Evolutionary conservation across 1,284 basidiomycete species (phyloP), one percentile per base, ranked within the genome.

Genomic region (Rhodotorula sp.): DNA sequence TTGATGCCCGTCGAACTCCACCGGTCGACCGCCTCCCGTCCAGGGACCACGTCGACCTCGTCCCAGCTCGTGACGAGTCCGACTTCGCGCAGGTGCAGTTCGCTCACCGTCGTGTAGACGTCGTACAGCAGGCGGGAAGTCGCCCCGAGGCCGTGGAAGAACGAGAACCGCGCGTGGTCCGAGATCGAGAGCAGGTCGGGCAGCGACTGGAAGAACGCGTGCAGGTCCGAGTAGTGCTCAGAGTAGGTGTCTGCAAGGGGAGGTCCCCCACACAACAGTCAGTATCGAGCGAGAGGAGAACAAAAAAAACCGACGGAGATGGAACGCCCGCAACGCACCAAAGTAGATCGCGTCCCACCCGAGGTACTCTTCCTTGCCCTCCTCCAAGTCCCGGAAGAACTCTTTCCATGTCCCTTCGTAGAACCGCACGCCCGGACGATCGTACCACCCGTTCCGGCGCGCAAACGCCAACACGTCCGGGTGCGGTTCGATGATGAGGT

Each of bases 111-210:
- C 1, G 91, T 93, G 78, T 93, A 95, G 7, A 98, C 91, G 77
- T 97, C 93, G 81, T 97, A 97, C 56, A 77, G 67, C 28, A 65
- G 31, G 50, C 70, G 66, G 0, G 65, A 71, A 15, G 94, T 98
- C 31, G 93, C 95, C 23, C 92, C 97, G 1, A 99, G 85, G 7
- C 95, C 95, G 80, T 99, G 93, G 86, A 98, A 99, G 83, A 98
- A 99, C 69, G 93, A 90, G 80, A 95, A 93, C n/a, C 80, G 80
- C 5, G 88, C 84, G 14, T 89, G 86, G 1, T 63, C 56, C 3
- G 65, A 65, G 18, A 62, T 48, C 34, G 86, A 85, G n/a, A 98
- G 84, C 2, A 98, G 83, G 78, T 91, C 86, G 1, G 93, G 93
- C 1, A 97, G 81, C 62, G 86, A 83, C 70, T 89, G 88, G 80